Base-by-base conservation (phyloP, 768 basidiomycete genomes). In the Piloderma croceum region DNA sequence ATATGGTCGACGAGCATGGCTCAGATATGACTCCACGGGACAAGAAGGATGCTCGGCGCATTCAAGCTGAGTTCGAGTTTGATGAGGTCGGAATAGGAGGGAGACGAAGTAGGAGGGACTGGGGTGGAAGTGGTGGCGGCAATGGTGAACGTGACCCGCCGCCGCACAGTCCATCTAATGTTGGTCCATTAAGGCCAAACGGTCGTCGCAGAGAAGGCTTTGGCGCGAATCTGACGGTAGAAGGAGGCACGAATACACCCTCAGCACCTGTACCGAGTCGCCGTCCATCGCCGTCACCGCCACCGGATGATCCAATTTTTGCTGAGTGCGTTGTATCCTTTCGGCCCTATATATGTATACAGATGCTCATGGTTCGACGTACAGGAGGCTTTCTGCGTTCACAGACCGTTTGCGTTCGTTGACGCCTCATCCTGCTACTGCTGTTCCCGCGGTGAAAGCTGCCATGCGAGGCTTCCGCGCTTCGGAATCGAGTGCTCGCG, bases 1-100 rank as follows among this genome's bases (percentile, higher is more conserved):
- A 99, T 58, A 82, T 84, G 64, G 82, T 97, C 7, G 81, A 87
- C 39, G 82, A 79, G 38, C 90, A 93, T 45, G 84, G 81, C 7
- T 75, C 70, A 1, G 79, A 79, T 23, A 81, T 88, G 81, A 77
- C 72, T 12, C 61, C 84, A 3, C 70, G 77, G 12, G 85, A 85
- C 50, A 77, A 74, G 49, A 78, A 72, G 42, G 83, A 83, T 17
- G 80, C 79, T 1, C 67, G 81, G 20, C 71, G 85, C 13, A 65
- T 93, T 6, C 73, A 80, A 42, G 79, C 73, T 0, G 67, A 64
- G 13, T 78, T 90, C 24, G 79, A 79, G 19, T 88, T 87, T 49
- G 75, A 78, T 5, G 85, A 83, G 34, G 65, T 71, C 35, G 65
- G 71, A 18, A 61, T 24, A 6, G 61, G 63, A 6, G 64, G 68